phyloP scores from a whole-genome alignment of 352 stramenopile species.

The Albugo laibachii region DNA sequence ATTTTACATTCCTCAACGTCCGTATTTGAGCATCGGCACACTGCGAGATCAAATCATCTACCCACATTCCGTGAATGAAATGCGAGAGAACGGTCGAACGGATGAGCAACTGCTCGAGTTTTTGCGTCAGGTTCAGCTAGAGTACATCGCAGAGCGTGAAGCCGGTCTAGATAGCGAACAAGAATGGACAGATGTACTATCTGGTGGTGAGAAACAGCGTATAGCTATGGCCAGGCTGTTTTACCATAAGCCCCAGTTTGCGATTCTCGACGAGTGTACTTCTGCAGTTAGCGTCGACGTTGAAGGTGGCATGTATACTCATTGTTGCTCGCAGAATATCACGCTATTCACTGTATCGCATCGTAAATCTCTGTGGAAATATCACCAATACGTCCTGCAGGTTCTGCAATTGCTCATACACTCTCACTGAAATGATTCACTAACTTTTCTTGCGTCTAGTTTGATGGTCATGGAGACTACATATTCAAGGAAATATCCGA shows the following conservation, averaged over 20 bases:
- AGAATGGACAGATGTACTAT: conserved; percentile 78
- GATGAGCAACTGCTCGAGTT: conserved; percentile 47
- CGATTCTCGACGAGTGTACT: conserved; percentile 79
- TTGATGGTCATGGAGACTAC: conserved; percentile 69
- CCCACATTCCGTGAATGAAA: conserved; percentile 51
- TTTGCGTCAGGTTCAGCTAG: conserved; percentile 65
- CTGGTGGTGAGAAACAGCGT: conserved; percentile 80
- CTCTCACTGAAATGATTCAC: neutral
- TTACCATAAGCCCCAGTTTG: conserved; percentile 81
- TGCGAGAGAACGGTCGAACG: conserved; percentile 22
- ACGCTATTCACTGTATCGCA: conserved; percentile 85
- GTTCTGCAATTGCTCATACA: conserved; percentile 9
- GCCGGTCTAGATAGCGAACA: conserved; percentile 61
- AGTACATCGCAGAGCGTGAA: conserved; percentile 49
- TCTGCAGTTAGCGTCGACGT: conserved; percentile 73
- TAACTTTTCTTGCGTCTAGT: conserved; percentile 15
- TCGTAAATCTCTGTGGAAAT: conserved; percentile 77
- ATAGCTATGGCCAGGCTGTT: conserved; percentile 80
- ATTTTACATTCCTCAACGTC: conserved; percentile 84
- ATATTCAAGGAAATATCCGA: conserved; percentile 75
- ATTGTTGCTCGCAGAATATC: conserved; percentile 74
- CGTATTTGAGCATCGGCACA: conserved; percentile 71
- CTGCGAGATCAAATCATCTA: conserved; percentile 83
- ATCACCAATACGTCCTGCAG: conserved; percentile 73
- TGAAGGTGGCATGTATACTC: conserved; percentile 73